phyloP scores from a whole-genome alignment of 768 basidiomycete genomes.

The Lepiota brunneoincarnata region DNA sequence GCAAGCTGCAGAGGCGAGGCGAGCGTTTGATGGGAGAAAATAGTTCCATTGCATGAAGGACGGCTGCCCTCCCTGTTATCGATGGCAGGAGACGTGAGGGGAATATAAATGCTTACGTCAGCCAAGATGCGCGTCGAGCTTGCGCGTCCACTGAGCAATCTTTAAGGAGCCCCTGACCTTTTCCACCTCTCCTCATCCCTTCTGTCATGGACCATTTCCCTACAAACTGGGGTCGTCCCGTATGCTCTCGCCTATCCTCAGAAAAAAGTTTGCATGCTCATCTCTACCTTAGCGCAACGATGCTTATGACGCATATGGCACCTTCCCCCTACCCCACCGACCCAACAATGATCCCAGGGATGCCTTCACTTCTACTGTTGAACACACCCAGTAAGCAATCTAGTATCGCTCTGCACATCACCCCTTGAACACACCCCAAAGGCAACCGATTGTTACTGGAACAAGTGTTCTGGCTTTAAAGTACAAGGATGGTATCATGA shows the following conservation, averaged over 20 bases:
- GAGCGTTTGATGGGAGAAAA: too few species aligned
- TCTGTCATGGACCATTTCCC: conserved; percentile 77
- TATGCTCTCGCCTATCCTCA: conserved; percentile 29
- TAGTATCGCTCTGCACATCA: neutral
- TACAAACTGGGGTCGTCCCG: conserved; percentile 80
- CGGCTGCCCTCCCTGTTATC: neutral
- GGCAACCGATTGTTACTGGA: conserved; percentile 94
- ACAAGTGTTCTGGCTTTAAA: conserved; percentile 94
- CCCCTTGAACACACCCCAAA: conserved; percentile 24
- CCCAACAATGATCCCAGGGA: conserved; percentile 50
- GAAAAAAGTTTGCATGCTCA: neutral
- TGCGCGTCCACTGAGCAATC: conserved; percentile 19
- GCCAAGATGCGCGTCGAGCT: conserved; percentile 27
- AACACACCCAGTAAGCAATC: conserved; percentile 72
- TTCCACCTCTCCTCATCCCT: conserved; percentile 5
- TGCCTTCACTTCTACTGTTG: conserved; percentile 60
- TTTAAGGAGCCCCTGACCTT: conserved; percentile 6
- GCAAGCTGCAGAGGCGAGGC: too few species aligned
- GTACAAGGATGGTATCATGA: conserved; percentile 96
- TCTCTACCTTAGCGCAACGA: conserved; percentile 59
- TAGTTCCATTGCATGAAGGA: too few species aligned
- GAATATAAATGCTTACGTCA: conserved; percentile 20
- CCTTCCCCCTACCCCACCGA: conserved; percentile 70
- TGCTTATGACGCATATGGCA: conserved; percentile 69
- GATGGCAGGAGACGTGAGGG: neutral